Base-by-base conservation (phyloP, 345 rosid species). In the Nasturtium officinale region DNA sequence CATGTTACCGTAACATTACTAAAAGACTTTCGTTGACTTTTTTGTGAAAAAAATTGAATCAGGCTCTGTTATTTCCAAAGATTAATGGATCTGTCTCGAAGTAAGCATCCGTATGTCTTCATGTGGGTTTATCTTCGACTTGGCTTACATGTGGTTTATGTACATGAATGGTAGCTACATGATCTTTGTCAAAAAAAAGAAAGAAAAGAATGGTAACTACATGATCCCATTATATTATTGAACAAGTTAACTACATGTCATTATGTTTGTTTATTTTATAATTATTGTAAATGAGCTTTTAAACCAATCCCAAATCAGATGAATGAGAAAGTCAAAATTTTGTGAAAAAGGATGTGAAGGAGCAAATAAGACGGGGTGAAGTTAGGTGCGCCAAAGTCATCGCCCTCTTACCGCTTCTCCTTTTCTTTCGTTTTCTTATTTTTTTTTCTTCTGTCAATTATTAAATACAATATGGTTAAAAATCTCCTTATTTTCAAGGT, bases 301-400 rank as follows among this genome's bases (percentile, higher is more conserved):
- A 17, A 16, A 1, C 3, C 13, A 40, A 40, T 20, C 30, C 65
- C 50, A 61, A 40, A 4, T 38, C 20, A 5, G 13, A 15, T 35
- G 7, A 58, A 33, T 7, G 11, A 6, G 3, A 38, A 58, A 40
- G 33, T 40, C 15, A 40, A 25, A 42, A 12, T 7, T 37, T 40
- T 15, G 8, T 40, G 30, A 38, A 21, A 6, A 35, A 47, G 8
- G 15, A 54, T 76, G 69, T 61, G 75, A 54, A 60, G 63, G 74
- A 75, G 64, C 79, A 68, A 35, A 68, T 42, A 68, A 75, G 69
- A 30, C 70, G 75, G 75, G 9, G n/a, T 69, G 65, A 32, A 67
- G 64, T 68, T 76, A 61, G 74, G 74, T 76, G 28, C 35, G 69
- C 57, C 74, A 43, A 61, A 76, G 79, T 76, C 70, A 7, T 30